These are phyloP conservation scores for Sordariomycetes sp. DNA, from an alignment of 2,329 filamentous ascomycete genomes.

Conservation along the genomic window DNA sequence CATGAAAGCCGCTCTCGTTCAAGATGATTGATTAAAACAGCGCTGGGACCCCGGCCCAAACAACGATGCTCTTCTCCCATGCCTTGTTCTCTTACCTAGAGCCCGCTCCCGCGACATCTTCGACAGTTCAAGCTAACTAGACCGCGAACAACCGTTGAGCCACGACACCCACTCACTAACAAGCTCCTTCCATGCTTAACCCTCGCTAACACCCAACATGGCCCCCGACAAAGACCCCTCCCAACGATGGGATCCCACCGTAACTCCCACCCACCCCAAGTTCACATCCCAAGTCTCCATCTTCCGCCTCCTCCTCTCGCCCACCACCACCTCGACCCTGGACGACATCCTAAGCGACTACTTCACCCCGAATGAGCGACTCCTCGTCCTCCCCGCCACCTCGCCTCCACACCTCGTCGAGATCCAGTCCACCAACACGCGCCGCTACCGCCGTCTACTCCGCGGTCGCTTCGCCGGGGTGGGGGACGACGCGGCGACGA, in stretches of 20 bases:
- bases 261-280: not conserved
- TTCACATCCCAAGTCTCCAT: not conserved
- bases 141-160: not conserved
- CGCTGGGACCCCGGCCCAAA: no score
- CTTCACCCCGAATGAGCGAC: conserved; percentile 16
- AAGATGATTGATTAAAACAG: no score
- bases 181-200: not conserved
- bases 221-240: not conserved
- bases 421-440: conserved; percentile 17
- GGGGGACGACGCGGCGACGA: conserved; percentile 18
- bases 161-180: no score
- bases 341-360: conserved; percentile 12
- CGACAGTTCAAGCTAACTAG: not conserved
- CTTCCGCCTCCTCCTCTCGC: not conserved
- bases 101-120: no score
- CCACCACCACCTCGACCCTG: not conserved
- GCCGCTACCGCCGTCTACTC: conserved; percentile 16
- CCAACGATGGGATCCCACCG: not conserved
- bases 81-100: no score
- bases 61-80: no score
- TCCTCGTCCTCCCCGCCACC: conserved; percentile 14
- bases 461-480: conserved; percentile 15
- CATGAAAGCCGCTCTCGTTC: no score
- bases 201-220: not conserved
- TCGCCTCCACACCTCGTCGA: conserved; percentile 11